Evolutionary conservation across 2,329 filamentous ascomycete species (phyloP).

Genomic region (Alternaria ventricosa): DNA sequence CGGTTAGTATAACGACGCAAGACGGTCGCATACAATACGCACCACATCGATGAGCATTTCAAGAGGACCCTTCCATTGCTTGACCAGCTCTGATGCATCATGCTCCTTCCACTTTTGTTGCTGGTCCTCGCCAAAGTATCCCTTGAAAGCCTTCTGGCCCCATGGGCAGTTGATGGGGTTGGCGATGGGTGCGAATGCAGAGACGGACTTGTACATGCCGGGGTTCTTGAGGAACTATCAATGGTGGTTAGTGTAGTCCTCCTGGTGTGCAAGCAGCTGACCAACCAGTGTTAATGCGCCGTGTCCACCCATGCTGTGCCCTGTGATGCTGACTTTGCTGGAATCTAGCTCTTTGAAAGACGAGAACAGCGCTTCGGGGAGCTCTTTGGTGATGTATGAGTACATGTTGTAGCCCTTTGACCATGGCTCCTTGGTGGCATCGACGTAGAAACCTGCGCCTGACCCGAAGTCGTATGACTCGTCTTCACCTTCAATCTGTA

Average conservation of each 20-base stretch:
- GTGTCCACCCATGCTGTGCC: slow-evolving; percentile 97
- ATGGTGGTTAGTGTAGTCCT: slow-evolving; percentile 6
- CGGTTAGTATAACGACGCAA: not conserved
- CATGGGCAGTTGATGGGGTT: slow-evolving; percentile 88
- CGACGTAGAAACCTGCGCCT: slow-evolving; percentile 92
- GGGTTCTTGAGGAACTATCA: slow-evolving; percentile 83
- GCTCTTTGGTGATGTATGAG: slow-evolving; percentile 85
- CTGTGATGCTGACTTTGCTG: slow-evolving; percentile 78
- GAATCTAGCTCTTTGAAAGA: slow-evolving; percentile 75
- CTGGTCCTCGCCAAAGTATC: slow-evolving; percentile 82
- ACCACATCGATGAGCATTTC: slow-evolving; percentile 88
- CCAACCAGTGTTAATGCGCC: slow-evolving; percentile 81
- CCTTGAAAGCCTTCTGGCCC: slow-evolving; percentile 93
- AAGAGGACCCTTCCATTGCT: slow-evolving; percentile 73
- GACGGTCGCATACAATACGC: slow-evolving; percentile 47
- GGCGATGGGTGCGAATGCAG: slow-evolving; percentile 86
- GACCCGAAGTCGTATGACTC: slow-evolving; percentile 90
- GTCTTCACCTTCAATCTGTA: slow-evolving; percentile 81
- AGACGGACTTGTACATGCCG: slow-evolving; percentile 85
- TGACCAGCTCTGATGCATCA: slow-evolving; percentile 89
- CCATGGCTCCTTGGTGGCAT: slow-evolving; percentile 80
- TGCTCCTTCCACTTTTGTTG: slow-evolving; percentile 82
- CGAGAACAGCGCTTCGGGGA: slow-evolving; percentile 77
- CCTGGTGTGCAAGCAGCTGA: not conserved
- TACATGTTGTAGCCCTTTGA: slow-evolving; percentile 89